A percentile compares a stretch with the other conserved stretches of the same genome.
Conservation (phyloP, 1,284 basidiomycete genomes). For the Malassezia pachydermatis region DNA sequence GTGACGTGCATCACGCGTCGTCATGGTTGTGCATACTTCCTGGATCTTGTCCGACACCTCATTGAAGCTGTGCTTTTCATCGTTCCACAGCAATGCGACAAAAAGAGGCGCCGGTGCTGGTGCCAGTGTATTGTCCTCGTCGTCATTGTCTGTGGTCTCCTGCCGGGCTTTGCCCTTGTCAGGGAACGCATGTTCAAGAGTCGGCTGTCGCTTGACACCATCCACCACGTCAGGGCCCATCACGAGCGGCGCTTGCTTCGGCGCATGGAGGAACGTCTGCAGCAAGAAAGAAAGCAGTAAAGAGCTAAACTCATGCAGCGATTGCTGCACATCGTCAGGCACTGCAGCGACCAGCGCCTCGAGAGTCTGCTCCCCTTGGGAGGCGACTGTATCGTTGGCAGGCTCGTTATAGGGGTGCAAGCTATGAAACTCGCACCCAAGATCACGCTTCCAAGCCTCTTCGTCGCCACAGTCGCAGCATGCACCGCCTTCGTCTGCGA, state of each 20-base stretch:
- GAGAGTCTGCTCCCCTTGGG: conserved; percentile 1
- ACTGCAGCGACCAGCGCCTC: conserved; percentile 29
- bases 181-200: conserved; percentile 52
- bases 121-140: too few relatives aligned
- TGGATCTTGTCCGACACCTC: conserved; percentile 55
- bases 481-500: conserved; percentile 36
- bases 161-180: conserved; percentile 21
- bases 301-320: conserved; percentile 63
- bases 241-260: conserved; percentile 60
- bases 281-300: conserved; percentile 75
- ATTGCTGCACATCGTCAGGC: conserved; percentile 57
- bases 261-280: conserved; percentile 72
- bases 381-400: not conserved
- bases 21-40: conserved; percentile 15
- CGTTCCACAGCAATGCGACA: conserved; percentile 86
- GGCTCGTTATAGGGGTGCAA: conserved; percentile 6
- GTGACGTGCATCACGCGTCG: conserved; percentile 54
- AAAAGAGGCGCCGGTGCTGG: conserved; percentile 51
- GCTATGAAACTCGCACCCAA: conserved; percentile 40
- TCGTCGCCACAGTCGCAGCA: conserved; percentile 48
- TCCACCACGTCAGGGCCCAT: conserved; percentile 51
- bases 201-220: conserved; percentile 62
- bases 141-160: conserved; percentile 10
- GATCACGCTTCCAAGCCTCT: conserved; percentile 42
- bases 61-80: conserved; percentile 89